A percentile compares a stretch with the other conserved stretches of the same genome.
Conservation (phyloP, 352 stramenopile species). For the Phytophthora tubulina region DNA sequence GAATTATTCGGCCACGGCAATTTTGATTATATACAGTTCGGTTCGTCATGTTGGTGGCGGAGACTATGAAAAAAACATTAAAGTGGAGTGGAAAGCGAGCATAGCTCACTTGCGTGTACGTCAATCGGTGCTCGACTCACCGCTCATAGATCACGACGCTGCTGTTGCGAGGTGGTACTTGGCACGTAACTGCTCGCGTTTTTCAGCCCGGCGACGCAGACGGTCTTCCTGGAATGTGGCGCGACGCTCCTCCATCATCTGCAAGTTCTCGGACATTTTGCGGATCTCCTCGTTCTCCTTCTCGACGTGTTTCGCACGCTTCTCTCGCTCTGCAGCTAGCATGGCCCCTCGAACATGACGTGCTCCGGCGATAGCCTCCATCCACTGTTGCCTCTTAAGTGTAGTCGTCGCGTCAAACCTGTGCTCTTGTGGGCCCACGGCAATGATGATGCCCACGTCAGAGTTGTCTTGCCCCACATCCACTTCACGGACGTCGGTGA, state of each 20-base stretch:
- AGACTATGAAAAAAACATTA: slow-evolving; percentile 23
- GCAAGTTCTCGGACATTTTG: slow-evolving; percentile 59
- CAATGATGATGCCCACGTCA: slow-evolving; percentile 62
- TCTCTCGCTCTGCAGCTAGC: slow-evolving; percentile 57
- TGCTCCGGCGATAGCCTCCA: slow-evolving; percentile 64
- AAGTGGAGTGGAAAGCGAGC: slow-evolving; percentile 22
- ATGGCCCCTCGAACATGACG: slow-evolving; percentile 55
- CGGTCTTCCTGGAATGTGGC: slow-evolving; percentile 77
- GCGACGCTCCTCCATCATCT: slow-evolving; percentile 65
- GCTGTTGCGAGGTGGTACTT: slow-evolving; percentile 74
- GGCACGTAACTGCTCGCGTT: slow-evolving; percentile 69
- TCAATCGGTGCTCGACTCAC: slow-evolving; percentile 5
- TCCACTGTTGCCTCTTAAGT: slow-evolving; percentile 66
- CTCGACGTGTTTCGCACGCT: slow-evolving; percentile 64
- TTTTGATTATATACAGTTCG: slow-evolving; percentile 35
- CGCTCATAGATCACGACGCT: slow-evolving; percentile 40
- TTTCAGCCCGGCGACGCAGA: slow-evolving; percentile 62
- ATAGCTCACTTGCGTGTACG: slow-evolving; percentile 4
- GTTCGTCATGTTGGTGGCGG: slow-evolving; percentile 13
- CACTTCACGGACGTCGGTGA: slow-evolving; percentile 63
- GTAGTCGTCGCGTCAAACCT: slow-evolving; percentile 61
- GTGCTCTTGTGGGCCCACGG: slow-evolving; percentile 60
- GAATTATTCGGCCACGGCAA: slow-evolving; percentile 8
- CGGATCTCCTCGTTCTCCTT: slow-evolving; percentile 71
- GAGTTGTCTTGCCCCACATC: slow-evolving; percentile 60